Conservation (phyloP, 2,329 filamentous ascomycete genomes). For the Lachnum nothofagi region DNA sequence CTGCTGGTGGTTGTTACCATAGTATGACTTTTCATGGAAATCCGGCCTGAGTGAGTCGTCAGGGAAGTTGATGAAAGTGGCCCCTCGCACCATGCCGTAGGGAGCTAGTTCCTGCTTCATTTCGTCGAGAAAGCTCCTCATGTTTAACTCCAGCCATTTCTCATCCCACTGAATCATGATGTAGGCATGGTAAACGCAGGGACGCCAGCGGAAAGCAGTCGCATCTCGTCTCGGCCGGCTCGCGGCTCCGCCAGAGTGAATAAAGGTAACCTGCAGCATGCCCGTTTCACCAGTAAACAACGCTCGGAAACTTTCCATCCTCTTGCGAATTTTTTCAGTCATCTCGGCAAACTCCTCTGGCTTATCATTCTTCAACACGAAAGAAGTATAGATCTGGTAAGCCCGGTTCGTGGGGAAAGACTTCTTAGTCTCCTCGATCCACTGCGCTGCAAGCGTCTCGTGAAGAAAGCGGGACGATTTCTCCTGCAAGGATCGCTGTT, state of each 20-base stretch:
- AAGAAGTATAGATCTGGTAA: not conserved
- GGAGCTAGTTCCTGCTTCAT: not conserved
- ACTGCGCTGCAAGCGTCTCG: not conserved
- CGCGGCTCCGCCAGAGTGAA: constrained; percentile 1
- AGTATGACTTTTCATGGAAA: constrained; percentile 3
- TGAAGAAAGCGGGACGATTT: constrained; percentile 1
- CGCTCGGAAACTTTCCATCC: not conserved
- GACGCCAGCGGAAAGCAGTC: constrained; percentile 2
- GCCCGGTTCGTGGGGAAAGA: not conserved
- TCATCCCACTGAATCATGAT: not conserved
- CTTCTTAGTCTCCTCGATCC: not conserved
- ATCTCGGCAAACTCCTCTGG: not conserved
- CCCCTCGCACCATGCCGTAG: not conserved
- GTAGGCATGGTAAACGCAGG: constrained; percentile 1
- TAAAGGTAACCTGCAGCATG: not conserved
- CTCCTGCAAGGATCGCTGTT: not conserved
- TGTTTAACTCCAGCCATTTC: not conserved
- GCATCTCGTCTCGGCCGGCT: not conserved
- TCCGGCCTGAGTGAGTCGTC: not conserved
- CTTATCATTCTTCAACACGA: not conserved
- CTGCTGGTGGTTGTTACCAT: not conserved
- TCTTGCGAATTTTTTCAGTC: not conserved
- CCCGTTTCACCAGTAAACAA: not conserved
- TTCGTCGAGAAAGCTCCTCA: not conserved
- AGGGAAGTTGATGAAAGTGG: constrained; percentile 5